A percentile compares a stretch with the other conserved stretches of the same genome.
Conservation (phyloP, 2,329 filamentous ascomycete species). For the Fusarium sp. region DNA sequence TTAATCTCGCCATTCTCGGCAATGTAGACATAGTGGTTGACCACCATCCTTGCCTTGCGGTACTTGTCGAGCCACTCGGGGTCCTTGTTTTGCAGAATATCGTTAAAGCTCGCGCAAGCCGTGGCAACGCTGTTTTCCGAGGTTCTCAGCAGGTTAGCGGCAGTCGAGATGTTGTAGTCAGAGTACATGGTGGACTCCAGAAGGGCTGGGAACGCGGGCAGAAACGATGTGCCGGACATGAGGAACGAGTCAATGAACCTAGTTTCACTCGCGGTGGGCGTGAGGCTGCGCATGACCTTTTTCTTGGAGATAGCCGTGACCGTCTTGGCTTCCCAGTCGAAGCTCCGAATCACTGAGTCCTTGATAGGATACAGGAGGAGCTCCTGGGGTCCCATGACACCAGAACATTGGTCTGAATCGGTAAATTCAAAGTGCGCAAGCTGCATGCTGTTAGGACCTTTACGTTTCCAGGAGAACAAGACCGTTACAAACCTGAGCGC, state of each 20-base stretch:
- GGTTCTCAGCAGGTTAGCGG: slow-evolving; percentile 79
- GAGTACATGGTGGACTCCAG: slow-evolving; percentile 68
- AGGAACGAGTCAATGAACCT: slow-evolving; percentile 87
- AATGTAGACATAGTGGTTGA: slow-evolving; percentile 90
- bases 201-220: slow-evolving; percentile 83
- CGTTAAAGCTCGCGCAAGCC: slow-evolving; percentile 82
- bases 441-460: slow-evolving; percentile 54
- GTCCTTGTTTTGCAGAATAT: slow-evolving; percentile 78
- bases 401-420: slow-evolving; percentile 76
- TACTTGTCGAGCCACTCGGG: slow-evolving; percentile 87
- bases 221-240: slow-evolving; percentile 84
- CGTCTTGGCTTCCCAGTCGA: slow-evolving; percentile 76
- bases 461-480: neutral
- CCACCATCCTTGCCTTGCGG: slow-evolving; percentile 83
- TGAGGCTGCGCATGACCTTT: slow-evolving; percentile 75
- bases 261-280: slow-evolving; percentile 71
- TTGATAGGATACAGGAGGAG: slow-evolving; percentile 87
- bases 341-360: slow-evolving; percentile 74
- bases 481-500: slow-evolving; percentile 75
- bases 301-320: slow-evolving; percentile 75
- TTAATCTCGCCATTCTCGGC: slow-evolving; percentile 80
- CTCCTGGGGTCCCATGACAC: slow-evolving; percentile 86
- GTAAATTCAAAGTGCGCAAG: slow-evolving; percentile 81
- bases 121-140: slow-evolving; percentile 76
- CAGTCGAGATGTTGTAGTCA: slow-evolving; percentile 75